Percentiles rank a stretch among this genome's conserved stretches.
Conservation (phyloP, 768 basidiomycete genomes). For the Mycena olivaceomarginata region DNA sequence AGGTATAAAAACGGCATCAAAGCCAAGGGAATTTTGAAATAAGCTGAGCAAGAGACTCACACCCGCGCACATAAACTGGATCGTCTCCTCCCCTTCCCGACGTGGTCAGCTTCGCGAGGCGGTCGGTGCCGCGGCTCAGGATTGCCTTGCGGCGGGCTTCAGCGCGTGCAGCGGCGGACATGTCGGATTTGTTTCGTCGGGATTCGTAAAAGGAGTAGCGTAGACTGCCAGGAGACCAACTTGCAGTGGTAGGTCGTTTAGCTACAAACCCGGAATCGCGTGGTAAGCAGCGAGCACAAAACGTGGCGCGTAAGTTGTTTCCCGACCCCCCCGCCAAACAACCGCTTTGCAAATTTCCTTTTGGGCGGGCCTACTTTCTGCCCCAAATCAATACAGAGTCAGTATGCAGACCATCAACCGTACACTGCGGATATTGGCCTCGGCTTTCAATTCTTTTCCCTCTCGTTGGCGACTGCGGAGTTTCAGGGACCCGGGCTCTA, state of each 20-base stretch:
- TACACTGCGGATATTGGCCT: too few species aligned
- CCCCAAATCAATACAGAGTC: too few species aligned
- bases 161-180: conserved; percentile 80
- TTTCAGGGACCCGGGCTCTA: too few species aligned
- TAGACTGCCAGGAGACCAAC: background rate
- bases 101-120: conserved; percentile 87
- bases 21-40: too few species aligned
- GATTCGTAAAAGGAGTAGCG: background rate
- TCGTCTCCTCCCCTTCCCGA: conserved; percentile 81
- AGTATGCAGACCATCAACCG: too few species aligned
- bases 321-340: conserved; percentile 12
- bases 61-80: conserved; percentile 33
- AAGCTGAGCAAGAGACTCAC: background rate
- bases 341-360: conserved; percentile 32
- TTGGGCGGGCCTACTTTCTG: background rate
- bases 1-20: background rate
- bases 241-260: background rate
- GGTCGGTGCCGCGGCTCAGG: conserved; percentile 80
- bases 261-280: background rate
- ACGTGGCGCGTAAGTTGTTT: conserved; percentile 27
- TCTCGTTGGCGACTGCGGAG: too few species aligned
- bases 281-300: background rate
- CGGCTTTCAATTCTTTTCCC: too few species aligned
- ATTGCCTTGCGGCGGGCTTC: conserved; percentile 89
- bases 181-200: conserved; percentile 30